A percentile compares a stretch with the other conserved stretches of the same genome.
Conservation (phyloP, 805 yeast species). For the Grigorovia transvaalensis region DNA sequence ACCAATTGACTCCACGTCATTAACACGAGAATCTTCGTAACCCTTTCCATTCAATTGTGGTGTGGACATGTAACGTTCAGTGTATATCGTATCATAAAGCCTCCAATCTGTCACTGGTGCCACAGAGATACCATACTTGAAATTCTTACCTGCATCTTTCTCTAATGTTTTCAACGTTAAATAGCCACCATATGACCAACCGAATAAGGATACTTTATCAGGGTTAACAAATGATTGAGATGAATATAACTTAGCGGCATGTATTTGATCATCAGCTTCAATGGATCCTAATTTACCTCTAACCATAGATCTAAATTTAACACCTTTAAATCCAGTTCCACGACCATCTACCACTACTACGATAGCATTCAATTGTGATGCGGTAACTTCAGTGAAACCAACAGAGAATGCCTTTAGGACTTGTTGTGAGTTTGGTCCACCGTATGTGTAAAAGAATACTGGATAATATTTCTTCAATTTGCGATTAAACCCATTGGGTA, state of each 20-base stretch:
- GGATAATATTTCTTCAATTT: slow-evolving; percentile 52
- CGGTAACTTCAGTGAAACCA: slow-evolving; percentile 62
- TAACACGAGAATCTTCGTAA: slow-evolving; percentile 48
- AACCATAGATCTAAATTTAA: slow-evolving; percentile 64
- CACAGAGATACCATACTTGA: slow-evolving; percentile 86
- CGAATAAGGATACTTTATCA: slow-evolving; percentile 77
- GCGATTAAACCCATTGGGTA: slow-evolving; percentile 63
- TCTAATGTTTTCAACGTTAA: slow-evolving; percentile 85
- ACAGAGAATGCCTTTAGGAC: slow-evolving; percentile 54
- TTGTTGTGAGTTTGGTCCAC: slow-evolving; percentile 90
- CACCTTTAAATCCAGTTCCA: slow-evolving; percentile 89
- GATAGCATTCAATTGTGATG: slow-evolving; percentile 68
- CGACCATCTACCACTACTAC: slow-evolving; percentile 96
- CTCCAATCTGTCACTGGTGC: slow-evolving; percentile 97
- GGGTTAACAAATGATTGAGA: slow-evolving; percentile 53
- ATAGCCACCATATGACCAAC: slow-evolving; percentile 97
- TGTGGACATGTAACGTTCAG: slow-evolving; percentile 87
- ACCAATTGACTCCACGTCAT: slow-evolving; percentile 45
- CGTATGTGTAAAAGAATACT: slow-evolving; percentile 79
- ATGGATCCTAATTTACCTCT: slow-evolving; percentile 71
- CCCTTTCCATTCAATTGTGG: slow-evolving; percentile 62
- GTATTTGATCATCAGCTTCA: slow-evolving; percentile 80
- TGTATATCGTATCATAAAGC: slow-evolving; percentile 83
- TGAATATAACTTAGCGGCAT: slow-evolving; percentile 70
- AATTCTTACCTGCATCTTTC: slow-evolving; percentile 60